Conservation (phyloP, 164 flowering plant species). For the Platanus orientalis region DNA sequence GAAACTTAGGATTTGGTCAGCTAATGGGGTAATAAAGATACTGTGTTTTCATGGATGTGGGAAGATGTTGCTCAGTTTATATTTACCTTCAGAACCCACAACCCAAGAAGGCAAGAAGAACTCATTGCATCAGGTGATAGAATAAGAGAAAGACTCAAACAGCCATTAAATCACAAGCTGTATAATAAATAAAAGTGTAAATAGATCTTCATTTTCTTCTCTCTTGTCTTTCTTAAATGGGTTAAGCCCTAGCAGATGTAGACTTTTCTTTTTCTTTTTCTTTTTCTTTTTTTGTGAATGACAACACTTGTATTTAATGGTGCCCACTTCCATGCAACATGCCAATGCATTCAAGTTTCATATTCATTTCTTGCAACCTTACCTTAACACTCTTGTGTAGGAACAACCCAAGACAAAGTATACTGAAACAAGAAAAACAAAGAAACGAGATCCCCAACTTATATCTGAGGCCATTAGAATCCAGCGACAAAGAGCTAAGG, state of each 20-base stretch:
- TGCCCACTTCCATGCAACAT: conserved; percentile 29
- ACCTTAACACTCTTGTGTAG: conserved; percentile 16
- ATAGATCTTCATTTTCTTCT: neutral
- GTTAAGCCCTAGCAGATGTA: neutral
- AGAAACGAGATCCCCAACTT: neutral
- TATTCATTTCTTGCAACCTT: conserved; percentile 27
- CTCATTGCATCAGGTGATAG: neutral
- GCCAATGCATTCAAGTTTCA: conserved; percentile 20
- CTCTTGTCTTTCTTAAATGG: conserved; percentile 7
- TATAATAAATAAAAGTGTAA: neutral
- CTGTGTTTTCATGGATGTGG: neutral
- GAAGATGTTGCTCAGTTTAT: neutral
- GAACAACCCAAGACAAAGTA: conserved; percentile 17
- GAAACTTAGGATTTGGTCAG: neutral
- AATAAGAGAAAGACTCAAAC: neutral
- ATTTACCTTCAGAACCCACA: neutral
- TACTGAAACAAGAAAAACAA: conserved; percentile 2
- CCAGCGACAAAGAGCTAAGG: conserved; percentile 11
- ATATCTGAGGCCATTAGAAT: neutral
- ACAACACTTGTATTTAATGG: conserved; percentile 31
- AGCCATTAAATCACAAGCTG: neutral
- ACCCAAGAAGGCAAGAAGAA: neutral
- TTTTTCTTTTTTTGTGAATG: conserved; percentile 3
- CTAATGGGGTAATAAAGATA: neutral
- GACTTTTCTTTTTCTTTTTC: conserved; percentile 7